Evolutionary conservation across 208 protist genomes (phyloP).

Genomic region (Balamuthia mandrillaris): DNA sequence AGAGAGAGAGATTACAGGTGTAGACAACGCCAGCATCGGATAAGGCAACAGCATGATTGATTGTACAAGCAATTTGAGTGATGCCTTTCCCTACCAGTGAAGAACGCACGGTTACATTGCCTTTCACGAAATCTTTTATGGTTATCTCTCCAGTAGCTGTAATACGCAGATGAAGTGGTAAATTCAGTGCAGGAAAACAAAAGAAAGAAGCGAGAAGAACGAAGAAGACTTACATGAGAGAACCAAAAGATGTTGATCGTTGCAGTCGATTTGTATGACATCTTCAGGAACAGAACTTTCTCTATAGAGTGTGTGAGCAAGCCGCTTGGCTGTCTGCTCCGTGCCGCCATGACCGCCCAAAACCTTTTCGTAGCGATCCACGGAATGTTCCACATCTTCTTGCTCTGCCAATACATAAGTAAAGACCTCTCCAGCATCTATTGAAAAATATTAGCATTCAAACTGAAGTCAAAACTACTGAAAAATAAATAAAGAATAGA

Average conservation of each 20-base stretch:
- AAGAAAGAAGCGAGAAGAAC: background rate
- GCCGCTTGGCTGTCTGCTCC: background rate
- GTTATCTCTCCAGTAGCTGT: background rate
- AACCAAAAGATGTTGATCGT: background rate
- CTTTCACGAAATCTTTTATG: background rate
- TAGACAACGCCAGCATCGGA: slow-evolving; percentile 8
- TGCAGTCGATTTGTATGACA: background rate
- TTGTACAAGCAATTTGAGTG: background rate
- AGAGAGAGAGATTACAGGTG: background rate
- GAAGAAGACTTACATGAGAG: background rate
- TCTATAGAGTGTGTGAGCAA: background rate
- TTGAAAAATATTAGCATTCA: no score
- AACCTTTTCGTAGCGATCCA: no score
- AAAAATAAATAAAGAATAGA: no score
- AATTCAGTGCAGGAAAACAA: background rate
- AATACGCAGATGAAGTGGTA: background rate
- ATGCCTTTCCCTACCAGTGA: background rate
- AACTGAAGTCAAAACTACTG: no score
- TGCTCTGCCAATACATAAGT: no score
- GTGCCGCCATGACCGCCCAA: background rate
- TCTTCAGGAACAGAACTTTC: background rate
- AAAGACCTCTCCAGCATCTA: no score
- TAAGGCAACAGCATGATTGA: background rate
- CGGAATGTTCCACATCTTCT: no score
- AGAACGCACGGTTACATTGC: background rate